Evolutionary conservation across 2,329 filamentous ascomycete species (phyloP), one percentile per base, ranked within the genome.

Genomic region (Microsporum ferrugineum): DNA sequence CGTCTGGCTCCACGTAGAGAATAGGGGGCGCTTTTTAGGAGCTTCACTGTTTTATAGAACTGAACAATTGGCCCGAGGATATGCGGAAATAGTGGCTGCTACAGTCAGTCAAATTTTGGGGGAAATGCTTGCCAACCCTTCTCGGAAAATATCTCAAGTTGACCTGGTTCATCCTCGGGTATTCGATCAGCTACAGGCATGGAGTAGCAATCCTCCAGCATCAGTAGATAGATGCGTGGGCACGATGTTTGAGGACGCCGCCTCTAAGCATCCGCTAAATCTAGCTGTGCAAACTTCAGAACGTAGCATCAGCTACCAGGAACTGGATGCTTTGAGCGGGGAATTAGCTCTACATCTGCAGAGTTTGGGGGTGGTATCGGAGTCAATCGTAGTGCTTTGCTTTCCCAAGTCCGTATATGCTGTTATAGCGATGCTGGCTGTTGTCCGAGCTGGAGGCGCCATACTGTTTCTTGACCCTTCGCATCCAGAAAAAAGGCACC

Each of bases 381-480:
- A 74, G 33, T 66, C 67, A 1, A 70, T 73, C 45, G 71, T 77
- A 31, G 71, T 71, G 2, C 36, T 76, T 2, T 75, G 70, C 56
- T 76, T 76, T 47, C 73, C 76, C 36, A 76, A 76, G 60, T 76
- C 75, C 1, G 70, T 70, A 7, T 77, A 74, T 73, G 71, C 74
- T 12, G 66, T 76, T 5, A 69, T 77, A 39, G 70, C 73, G 1
- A 70, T 76, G 59, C 63, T 77, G 5, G 75, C 73, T 5, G 70
- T 76, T 23, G 66, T 76, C 27, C 75, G 74, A 62, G 71, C 74
- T 0, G 75, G 75, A 4, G 74, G 73, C 23, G 72, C 73, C 2
- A 76, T 76, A 58, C 73, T 73, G 2, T 72, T 72, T 0, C 66
- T 75, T 12, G 74, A 76, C 61, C 74, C 74, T 29, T 66, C 69